These are phyloP conservation scores for Crithidia sp. DNA, from an alignment of 208 protist genomes.

Conservation along the genomic window DNA sequence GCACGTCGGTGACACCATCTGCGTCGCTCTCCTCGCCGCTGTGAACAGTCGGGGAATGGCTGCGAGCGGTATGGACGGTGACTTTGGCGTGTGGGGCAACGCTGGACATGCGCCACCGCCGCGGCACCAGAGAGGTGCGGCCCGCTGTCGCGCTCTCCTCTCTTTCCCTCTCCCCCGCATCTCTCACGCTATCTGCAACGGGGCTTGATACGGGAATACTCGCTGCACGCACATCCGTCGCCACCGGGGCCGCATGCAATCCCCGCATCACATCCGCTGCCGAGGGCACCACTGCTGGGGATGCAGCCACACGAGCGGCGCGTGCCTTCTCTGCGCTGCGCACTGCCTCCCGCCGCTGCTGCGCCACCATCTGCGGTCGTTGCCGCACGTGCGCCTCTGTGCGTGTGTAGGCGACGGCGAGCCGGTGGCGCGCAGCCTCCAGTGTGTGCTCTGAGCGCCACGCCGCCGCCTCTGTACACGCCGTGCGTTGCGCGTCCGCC, in stretches of 20 bases:
- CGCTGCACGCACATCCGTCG: neutral
- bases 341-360: constrained; percentile 38
- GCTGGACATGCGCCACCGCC: constrained; percentile 21
- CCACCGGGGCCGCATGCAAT: constrained; percentile 14
- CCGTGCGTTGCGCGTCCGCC: constrained; percentile 38
- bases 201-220: constrained; percentile 16
- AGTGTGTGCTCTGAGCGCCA: constrained; percentile 64
- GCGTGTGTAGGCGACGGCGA: constrained; percentile 45
- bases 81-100: constrained; percentile 26
- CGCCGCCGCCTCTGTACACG: constrained; percentile 44
- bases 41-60: neutral
- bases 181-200: neutral
- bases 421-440: constrained; percentile 47
- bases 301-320: constrained; percentile 27
- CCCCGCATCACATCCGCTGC: constrained; percentile 22
- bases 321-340: constrained; percentile 24
- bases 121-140: neutral
- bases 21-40: neutral
- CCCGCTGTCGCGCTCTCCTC: neutral
- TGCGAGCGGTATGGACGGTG: neutral
- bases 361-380: constrained; percentile 7
- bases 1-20: neutral
- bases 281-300: constrained; percentile 1
- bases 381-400: constrained; percentile 30
- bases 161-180: neutral